Evolutionary conservation across 371 early-diverging fungal species (phyloP).

Genomic region (Mortierella sp.): DNA sequence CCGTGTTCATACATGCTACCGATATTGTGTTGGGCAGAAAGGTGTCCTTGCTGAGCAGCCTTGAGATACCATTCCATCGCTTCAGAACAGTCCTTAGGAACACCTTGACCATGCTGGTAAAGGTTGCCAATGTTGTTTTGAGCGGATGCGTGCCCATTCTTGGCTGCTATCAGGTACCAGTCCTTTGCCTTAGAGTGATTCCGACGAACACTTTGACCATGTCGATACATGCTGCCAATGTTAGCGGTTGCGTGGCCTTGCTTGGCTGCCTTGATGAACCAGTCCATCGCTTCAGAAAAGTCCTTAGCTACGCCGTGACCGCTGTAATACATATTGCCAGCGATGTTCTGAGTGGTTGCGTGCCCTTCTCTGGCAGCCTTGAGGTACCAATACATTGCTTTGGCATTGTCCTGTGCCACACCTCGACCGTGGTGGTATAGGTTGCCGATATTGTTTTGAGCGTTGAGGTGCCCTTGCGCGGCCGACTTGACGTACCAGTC

Average conservation of each 20-base stretch:
- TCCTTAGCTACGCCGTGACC: neutral
- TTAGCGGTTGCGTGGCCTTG: neutral
- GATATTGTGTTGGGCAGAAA: neutral
- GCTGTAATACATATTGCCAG: neutral
- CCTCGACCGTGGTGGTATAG: constrained; percentile 55
- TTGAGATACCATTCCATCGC: neutral
- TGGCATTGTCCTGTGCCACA: constrained; percentile 62
- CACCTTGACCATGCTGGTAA: neutral
- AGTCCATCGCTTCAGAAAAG: neutral
- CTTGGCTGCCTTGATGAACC: neutral
- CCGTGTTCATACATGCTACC: neutral
- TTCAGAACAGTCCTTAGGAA: neutral
- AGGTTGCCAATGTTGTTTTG: neutral
- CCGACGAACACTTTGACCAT: neutral
- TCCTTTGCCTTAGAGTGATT: neutral
- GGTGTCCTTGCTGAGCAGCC: neutral
- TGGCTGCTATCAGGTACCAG: neutral
- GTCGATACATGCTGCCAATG: neutral
- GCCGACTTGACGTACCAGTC: neutral
- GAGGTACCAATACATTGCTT: neutral
- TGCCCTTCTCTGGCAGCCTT: neutral
- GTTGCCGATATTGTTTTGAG: neutral
- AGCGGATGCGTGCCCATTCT: neutral
- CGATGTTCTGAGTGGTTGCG: neutral
- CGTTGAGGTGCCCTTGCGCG: neutral